Evolutionary conservation across 768 basidiomycete genomes (phyloP).

Genomic region (Naganishia friedmannii): DNA sequence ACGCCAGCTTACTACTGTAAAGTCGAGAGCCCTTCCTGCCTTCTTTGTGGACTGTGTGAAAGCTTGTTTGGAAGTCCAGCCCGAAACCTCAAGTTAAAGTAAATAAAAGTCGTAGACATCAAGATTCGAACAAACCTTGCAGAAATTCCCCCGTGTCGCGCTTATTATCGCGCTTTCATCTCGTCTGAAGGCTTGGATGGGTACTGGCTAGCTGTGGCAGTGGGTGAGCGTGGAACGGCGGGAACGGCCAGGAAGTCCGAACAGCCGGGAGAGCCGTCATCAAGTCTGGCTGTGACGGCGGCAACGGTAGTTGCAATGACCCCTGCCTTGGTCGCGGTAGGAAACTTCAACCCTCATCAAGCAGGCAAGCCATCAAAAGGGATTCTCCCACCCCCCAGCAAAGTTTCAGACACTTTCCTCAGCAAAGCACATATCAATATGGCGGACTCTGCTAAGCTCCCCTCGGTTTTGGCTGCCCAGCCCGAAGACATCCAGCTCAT

Average conservation of each 20-base stretch:
- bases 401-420: conserved; percentile 1
- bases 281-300: conserved; percentile 24
- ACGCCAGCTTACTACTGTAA: too few relatives aligned
- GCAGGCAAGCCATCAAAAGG: conserved; percentile 23
- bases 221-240: background rate
- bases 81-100: too few relatives aligned
- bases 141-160: background rate
- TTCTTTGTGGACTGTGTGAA: too few relatives aligned
- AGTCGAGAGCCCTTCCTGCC: too few relatives aligned
- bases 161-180: background rate
- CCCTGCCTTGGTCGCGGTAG: conserved; percentile 15
- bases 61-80: too few relatives aligned
- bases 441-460: conserved; percentile 64
- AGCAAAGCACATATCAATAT: conserved; percentile 35
- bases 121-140: too few relatives aligned
- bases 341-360: conserved; percentile 18
- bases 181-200: background rate
- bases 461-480: conserved; percentile 84
- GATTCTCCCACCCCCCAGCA: conserved; percentile 9
- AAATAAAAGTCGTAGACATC: too few relatives aligned
- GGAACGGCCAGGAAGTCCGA: conserved; percentile 6
- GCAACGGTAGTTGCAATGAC: conserved; percentile 8
- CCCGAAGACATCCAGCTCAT: conserved; percentile 97
- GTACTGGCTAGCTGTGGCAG: background rate
- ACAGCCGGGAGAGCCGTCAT: conserved; percentile 14